These are phyloP conservation scores for Geotrichum restrictum DNA, from an alignment of 1,139 yeast genomes.

Conservation along the genomic window DNA sequence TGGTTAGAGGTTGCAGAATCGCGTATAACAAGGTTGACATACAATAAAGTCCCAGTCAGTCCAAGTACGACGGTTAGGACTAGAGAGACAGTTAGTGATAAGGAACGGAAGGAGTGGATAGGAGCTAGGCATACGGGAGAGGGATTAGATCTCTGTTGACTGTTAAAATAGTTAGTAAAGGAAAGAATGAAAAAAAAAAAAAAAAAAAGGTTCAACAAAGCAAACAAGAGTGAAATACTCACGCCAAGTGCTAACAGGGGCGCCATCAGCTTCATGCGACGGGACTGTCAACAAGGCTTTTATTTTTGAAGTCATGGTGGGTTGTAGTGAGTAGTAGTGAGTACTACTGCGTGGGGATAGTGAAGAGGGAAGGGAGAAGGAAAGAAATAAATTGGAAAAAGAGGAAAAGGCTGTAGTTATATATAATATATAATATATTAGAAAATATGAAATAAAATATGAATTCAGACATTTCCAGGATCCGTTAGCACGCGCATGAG, in stretches of 20 bases:
- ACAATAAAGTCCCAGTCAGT: slow-evolving; percentile 17
- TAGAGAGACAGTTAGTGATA: not conserved
- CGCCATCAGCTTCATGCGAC: slow-evolving; percentile 4
- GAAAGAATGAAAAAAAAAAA: not conserved
- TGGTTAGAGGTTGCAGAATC: not conserved
- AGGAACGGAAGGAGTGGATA: not conserved
- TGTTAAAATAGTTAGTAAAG: not conserved
- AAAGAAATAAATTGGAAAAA: not conserved
- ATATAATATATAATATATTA: no score
- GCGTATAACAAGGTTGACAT: not conserved
- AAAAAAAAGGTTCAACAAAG: no score
- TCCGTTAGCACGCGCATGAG: no score
- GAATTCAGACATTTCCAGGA: no score
- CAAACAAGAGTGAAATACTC: no score
- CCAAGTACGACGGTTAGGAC: slow-evolving; percentile 13
- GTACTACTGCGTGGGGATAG: no score
- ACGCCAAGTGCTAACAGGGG: slow-evolving; percentile 10
- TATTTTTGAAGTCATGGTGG: not conserved
- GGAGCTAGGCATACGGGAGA: slow-evolving; percentile 3
- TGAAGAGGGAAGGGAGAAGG: not conserved
- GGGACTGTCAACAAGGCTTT: not conserved
- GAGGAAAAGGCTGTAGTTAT: not conserved
- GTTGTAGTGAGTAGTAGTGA: no score
- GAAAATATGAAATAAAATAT: no score
- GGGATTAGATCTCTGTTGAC: slow-evolving; percentile 13